A percentile compares a stretch with the other conserved stretches of the same genome.
Conservation (phyloP, 169 alveolate species). For the Plasmodium sp. region DNA sequence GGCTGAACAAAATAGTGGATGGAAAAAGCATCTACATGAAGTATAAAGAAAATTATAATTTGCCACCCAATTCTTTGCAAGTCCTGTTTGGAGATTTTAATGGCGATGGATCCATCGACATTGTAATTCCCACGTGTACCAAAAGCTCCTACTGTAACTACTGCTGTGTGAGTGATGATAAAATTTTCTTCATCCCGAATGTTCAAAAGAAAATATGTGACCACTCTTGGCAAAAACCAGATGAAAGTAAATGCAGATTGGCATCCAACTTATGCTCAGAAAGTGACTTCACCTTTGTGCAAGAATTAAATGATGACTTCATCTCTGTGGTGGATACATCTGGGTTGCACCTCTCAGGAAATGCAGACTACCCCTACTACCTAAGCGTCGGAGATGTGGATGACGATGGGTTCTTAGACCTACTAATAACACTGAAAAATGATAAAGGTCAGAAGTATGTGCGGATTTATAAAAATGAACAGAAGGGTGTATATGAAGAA, state of each 20-base stretch:
- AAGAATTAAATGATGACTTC: conserved; percentile 24
- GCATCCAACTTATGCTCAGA: conserved; percentile 83
- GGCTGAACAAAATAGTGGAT: conserved; percentile 73
- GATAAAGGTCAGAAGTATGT: conserved; percentile 68
- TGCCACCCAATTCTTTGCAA: conserved; percentile 82
- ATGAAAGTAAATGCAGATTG: conserved; percentile 81
- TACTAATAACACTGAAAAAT: conserved; percentile 43
- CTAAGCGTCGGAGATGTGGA: conserved; percentile 72
- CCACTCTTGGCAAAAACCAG: conserved; percentile 77
- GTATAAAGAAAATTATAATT: conserved; percentile 9
- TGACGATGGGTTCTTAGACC: conserved; percentile 69
- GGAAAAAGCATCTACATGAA: conserved; percentile 63
- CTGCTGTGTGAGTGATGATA: conserved; percentile 56
- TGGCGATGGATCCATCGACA: conserved; percentile 88
- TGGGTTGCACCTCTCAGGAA: conserved; percentile 55
- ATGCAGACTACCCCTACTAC: conserved; percentile 52
- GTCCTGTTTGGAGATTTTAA: conserved; percentile 85
- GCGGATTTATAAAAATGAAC: conserved; percentile 65
- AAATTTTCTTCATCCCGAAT: conserved; percentile 70
- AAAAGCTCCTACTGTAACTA: conserved; percentile 65
- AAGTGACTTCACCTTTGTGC: conserved; percentile 79
- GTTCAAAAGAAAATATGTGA: conserved; percentile 84
- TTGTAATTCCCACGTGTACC: conserved; percentile 84
- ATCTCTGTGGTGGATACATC: conserved; percentile 27
- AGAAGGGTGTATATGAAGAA: conserved; percentile 6